Evolutionary conservation across 805 yeast genomes (phyloP).

Genomic region (Monosporozyma unispora): DNA sequence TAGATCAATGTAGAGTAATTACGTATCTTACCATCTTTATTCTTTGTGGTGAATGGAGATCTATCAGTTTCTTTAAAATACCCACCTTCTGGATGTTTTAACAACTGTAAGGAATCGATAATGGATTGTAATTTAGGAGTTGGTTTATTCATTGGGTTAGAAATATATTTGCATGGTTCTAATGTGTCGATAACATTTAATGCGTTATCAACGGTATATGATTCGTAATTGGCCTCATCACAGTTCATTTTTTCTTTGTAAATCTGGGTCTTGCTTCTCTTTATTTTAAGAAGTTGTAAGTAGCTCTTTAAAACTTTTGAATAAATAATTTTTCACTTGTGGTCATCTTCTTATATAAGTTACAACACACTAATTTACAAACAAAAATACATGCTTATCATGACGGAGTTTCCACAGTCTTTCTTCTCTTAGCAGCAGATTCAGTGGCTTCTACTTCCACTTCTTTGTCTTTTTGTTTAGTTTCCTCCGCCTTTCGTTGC

Average conservation of each 20-base stretch:
- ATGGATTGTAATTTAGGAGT: constrained; percentile 21
- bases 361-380: neutral
- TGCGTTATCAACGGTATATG: constrained; percentile 6
- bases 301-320: neutral
- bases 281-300: neutral
- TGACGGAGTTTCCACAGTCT: neutral
- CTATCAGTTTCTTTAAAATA: constrained; percentile 50
- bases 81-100: constrained; percentile 48
- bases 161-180: constrained; percentile 3
- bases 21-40: constrained; percentile 14
- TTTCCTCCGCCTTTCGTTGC: neutral
- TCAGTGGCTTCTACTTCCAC: neutral
- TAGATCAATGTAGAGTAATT: constrained; percentile 44
- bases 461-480: constrained; percentile 3
- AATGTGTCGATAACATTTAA: constrained; percentile 8
- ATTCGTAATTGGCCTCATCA: neutral
- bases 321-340: neutral
- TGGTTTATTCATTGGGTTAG: constrained; percentile 18
- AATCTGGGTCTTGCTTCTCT: neutral
- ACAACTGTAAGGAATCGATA: constrained; percentile 31
- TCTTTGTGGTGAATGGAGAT: constrained; percentile 34
- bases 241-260: neutral
- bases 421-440: neutral
- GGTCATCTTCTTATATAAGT: neutral
- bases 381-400: neutral